phyloP scores from a whole-genome alignment of 495 filamentous ascomycete species.

The Cryomyces antarcticus region DNA sequence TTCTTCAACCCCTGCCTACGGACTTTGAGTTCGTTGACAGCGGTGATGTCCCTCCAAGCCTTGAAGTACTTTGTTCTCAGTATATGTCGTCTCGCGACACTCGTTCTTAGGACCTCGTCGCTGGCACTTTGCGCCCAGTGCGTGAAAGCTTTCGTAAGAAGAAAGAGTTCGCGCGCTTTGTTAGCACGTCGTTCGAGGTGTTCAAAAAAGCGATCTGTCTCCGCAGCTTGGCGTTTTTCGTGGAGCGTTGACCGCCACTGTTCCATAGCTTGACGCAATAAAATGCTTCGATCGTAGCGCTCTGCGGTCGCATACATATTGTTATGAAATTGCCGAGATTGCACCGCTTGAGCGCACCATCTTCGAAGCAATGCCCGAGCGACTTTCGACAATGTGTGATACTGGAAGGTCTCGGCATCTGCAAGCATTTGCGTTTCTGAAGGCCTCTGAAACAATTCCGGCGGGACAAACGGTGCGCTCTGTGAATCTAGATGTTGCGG shows the following conservation, averaged over 20 bases:
- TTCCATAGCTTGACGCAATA: conserved; percentile 36
- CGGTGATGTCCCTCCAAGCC: conserved; percentile 56
- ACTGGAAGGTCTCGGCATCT: conserved; percentile 38
- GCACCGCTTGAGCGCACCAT: conserved; percentile 30
- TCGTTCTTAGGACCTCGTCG: conserved; percentile 37
- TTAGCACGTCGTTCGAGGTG: conserved; percentile 39
- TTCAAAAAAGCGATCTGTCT: conserved; percentile 40
- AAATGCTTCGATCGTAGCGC: conserved; percentile 28
- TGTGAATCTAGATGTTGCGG: neutral
- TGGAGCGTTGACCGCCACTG: conserved; percentile 33
- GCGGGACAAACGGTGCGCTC: conserved; percentile 1
- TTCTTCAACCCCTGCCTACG: conserved; percentile 36
- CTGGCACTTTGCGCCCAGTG: conserved; percentile 47
- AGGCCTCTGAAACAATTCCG: conserved; percentile 28
- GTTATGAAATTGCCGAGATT: conserved; percentile 22
- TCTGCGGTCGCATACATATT: conserved; percentile 29
- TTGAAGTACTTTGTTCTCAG: conserved; percentile 54
- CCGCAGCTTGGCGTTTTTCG: conserved; percentile 24
- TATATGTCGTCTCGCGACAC: conserved; percentile 43
- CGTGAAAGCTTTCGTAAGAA: conserved; percentile 50
- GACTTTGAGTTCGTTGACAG: conserved; percentile 46
- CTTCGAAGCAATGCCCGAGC: conserved; percentile 27
- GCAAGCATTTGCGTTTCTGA: conserved; percentile 34
- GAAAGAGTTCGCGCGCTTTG: conserved; percentile 40
- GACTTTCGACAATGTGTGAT: conserved; percentile 28